These are phyloP conservation scores for Akanthomyces lecanii DNA, from an alignment of 2,329 filamentous ascomycete species.

Conservation along the genomic window DNA sequence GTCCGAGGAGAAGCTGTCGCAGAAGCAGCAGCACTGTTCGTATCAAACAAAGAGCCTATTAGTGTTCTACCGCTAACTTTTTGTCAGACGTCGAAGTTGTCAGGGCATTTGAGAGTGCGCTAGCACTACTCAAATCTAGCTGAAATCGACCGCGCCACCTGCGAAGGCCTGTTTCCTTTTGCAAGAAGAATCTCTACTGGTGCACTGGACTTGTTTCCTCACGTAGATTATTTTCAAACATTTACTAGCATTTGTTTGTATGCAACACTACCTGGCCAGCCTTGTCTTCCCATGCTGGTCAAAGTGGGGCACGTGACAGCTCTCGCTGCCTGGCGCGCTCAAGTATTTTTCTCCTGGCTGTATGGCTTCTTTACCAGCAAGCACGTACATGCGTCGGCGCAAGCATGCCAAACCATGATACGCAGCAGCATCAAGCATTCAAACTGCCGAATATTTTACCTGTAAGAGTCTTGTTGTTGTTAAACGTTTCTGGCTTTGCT, in stretches of 20 bases:
- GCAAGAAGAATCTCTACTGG: no score
- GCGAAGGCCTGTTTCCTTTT: not conserved
- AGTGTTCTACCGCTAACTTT: not conserved
- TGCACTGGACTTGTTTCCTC: not conserved
- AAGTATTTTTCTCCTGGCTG: not conserved
- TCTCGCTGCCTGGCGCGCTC: not conserved
- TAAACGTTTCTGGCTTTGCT: not conserved
- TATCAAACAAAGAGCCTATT: not conserved
- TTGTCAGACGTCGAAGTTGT: constrained; percentile 49
- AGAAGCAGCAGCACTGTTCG: constrained; percentile 79
- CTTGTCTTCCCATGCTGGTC: not conserved
- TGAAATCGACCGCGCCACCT: constrained; percentile 18
- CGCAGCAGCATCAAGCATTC: not conserved
- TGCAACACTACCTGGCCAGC: not conserved
- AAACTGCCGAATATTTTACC: constrained; percentile 6
- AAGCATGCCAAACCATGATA: constrained; percentile 8
- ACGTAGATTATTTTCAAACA: not conserved
- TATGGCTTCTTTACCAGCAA: not conserved
- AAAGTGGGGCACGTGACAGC: constrained; percentile 13
- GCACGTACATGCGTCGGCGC: not conserved
- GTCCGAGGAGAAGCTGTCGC: constrained; percentile 65
- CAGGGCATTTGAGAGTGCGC: constrained; percentile 57
- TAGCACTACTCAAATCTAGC: constrained; percentile 47
- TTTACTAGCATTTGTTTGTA: not conserved
- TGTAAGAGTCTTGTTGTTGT: not conserved